Evolutionary conservation across 2,329 filamentous ascomycete species (phyloP), one percentile per base, ranked within the genome.

Genomic region (Colletotrichum sp.): DNA sequence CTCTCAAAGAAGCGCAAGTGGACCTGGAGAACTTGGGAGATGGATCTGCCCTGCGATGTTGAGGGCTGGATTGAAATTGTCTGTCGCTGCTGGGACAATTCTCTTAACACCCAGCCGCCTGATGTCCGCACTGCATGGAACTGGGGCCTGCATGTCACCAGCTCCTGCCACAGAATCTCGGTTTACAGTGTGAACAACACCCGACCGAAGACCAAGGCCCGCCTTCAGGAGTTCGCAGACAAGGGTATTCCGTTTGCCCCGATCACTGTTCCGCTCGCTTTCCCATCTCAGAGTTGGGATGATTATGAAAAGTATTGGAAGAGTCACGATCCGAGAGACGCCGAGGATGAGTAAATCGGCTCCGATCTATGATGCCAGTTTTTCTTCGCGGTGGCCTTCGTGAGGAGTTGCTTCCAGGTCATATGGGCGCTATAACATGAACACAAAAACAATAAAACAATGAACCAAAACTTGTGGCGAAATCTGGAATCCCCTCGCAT

Each of bases 141-240:
- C 79, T 93, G 91, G 91, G 92, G 90, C 18, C 82, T 94, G 24
- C 92, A 93, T 79, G 91, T 94, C 5, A 94, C 92, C 0, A 90
- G 87, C 8, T 91, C 88, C 1, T 92, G 90, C 72, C 92, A 93
- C 76, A 86, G 91, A 2, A 86, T 93, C 78, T 89, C 87, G 67
- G 82, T 93, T 8, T 94, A 93, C 81, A 93, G 91, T 78, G 88
- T 93, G 68, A 93, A 93, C 82, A 87, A 83, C 78, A 85, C 82
- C 3, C 87, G 84, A 43, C 85, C 87, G 1, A 77, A 78, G 4
- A 93, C 91, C 0, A 86, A 85, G 21, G 82, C 82, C 36, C 84
- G 91, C 0, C 82, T 93, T 18, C 86, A 87, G 58, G 81, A 88
- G 77, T 85, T 93, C 34, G 88, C 92, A 74, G 82, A 87, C 18